Conservation (phyloP, 129 eudicot genomes). For the Flaveria linearis region DNA sequence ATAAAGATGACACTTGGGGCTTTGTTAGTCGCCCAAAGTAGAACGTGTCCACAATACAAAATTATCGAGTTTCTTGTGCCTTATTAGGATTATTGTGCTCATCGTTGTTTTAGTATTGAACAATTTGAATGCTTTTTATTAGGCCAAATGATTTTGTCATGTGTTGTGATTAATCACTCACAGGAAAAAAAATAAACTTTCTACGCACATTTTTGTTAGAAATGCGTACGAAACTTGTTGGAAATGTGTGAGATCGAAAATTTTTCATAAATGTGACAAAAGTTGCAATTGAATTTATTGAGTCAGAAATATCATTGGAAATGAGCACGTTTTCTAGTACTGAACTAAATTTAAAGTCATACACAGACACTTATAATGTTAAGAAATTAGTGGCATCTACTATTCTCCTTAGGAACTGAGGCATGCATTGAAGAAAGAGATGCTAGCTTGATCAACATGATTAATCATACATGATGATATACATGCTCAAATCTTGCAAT, state of each 20-base stretch:
- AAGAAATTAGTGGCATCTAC: constrained; percentile 1
- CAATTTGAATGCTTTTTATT: neutral
- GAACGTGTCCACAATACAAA: constrained; percentile 19
- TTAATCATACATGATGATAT: no score
- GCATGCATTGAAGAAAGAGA: no score
- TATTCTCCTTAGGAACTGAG: neutral
- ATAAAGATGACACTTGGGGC: constrained; percentile 22
- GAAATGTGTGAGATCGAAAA: no score
- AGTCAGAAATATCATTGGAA: no score
- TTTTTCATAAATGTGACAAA: no score
- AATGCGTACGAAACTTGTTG: no score
- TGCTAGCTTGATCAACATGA: no score
- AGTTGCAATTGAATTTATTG: no score
- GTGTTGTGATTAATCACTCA: neutral
- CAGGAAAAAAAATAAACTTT: no score
- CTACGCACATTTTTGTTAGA: no score
- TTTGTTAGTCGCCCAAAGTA: constrained; percentile 13
- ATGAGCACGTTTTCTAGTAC: no score
- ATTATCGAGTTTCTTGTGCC: constrained; percentile 10
- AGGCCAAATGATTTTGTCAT: neutral
- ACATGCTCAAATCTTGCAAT: neutral
- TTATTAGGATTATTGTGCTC: constrained; percentile 17
- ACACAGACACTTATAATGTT: neutral
- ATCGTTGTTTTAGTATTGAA: constrained; percentile 23
- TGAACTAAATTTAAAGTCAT: neutral